Conservation (phyloP, 495 filamentous ascomycete species). For the Barbatosphaeria neglecta region DNA sequence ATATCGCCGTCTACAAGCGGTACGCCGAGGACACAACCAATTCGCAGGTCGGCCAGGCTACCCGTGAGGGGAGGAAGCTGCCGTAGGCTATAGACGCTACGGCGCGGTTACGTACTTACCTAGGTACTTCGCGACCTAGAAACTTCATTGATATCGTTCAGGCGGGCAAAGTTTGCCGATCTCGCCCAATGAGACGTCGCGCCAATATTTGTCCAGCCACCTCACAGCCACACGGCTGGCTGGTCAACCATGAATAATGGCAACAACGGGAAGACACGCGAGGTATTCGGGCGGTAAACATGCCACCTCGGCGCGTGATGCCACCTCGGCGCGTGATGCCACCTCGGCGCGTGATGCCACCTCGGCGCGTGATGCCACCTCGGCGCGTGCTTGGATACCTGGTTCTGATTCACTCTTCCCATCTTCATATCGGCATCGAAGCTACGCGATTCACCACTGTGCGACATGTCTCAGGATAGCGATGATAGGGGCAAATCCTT, state of each 20-base stretch:
- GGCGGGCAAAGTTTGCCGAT: too few relatives aligned
- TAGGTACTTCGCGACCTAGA: too few relatives aligned
- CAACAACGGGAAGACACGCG: too few relatives aligned
- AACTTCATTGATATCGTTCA: too few relatives aligned
- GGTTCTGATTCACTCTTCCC: background rate
- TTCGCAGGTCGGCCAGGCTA: constrained; percentile 58
- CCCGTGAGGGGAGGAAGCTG: constrained; percentile 46
- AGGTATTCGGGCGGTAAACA: background rate
- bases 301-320: background rate
- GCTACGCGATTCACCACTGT: too few relatives aligned
- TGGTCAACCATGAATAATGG: too few relatives aligned
- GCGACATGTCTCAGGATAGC: background rate
- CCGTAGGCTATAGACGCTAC: constrained; percentile 35
- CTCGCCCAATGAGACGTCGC: too few relatives aligned
- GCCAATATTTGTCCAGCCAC: too few relatives aligned
- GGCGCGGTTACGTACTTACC: too few relatives aligned
- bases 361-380: background rate
- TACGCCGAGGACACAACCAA: constrained; percentile 66
- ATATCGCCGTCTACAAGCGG: constrained; percentile 51
- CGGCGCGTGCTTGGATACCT: too few relatives aligned
- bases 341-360: background rate
- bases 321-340: background rate
- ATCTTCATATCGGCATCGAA: too few relatives aligned
- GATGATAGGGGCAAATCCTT: background rate
- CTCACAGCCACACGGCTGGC: too few relatives aligned